Base-by-base conservation (phyloP, 805 yeast species). In the Candida quercuum region DNA sequence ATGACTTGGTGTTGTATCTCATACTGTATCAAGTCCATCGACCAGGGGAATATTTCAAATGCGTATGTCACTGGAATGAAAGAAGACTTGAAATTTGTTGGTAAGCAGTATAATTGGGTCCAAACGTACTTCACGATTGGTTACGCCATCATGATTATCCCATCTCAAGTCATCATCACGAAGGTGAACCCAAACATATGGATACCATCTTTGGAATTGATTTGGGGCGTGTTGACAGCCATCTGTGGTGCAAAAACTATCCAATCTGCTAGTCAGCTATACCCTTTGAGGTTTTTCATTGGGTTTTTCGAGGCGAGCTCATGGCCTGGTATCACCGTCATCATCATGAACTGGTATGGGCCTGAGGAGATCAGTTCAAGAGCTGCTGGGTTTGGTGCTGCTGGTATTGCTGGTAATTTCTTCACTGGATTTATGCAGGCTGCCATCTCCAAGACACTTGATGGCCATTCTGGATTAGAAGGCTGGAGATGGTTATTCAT, bases 171-270 rank as follows among this genome's bases (percentile, higher is more conserved):
- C 48, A 51, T 80, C 16, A 61, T 84, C 37, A 75, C 76, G 28
- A 68, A 77, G 26, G 60, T 66, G 25, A 81, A 83, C 6, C 63
- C 81, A 40, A 75, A 72, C 35, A 41, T 53, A 9, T 49, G 59
- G 63, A 65, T 57, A 28, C 81, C 82, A 2, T 41, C 62, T 3
- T 65, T 73, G 57, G 93, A 84, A 51, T 48, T 81, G 27, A 64
- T 74, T 25, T 84, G 93, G 94, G 73, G 86, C 1, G 60, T 81
- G 37, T 69, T 81, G 40, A 81, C 88, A 2, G 63, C 81, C 30
- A 69, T 72, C 11, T 64, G 74, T 32, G 72, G 72, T 13, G n/a
- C n/a, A n/a, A n/a, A n/a, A n/a, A 59, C 63, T 3, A 75, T 74
- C 33, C 35, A 31, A 11, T 25, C 29, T 6, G 33, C 43, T 6